phyloP scores from a whole-genome alignment of 768 basidiomycete genomes.

The Pleurotus eryngii region DNA sequence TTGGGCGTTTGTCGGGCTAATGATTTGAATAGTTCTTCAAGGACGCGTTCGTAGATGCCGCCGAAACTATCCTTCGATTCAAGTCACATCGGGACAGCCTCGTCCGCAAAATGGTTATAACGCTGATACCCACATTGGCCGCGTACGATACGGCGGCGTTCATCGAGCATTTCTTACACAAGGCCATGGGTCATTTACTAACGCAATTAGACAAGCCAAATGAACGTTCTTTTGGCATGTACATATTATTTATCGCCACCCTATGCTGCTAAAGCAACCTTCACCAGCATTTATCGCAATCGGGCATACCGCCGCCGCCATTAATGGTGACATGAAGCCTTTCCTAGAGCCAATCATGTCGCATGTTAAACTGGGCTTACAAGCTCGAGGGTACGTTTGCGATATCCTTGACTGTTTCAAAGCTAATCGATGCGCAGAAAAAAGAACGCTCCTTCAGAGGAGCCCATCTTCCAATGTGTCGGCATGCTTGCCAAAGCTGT shows the following conservation, averaged over 20 bases:
- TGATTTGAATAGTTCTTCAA: constrained; percentile 69
- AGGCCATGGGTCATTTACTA: constrained; percentile 89
- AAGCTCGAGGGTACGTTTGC: constrained; percentile 70
- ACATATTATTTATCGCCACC: not conserved
- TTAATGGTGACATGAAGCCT: constrained; percentile 92
- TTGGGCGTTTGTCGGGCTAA: not conserved
- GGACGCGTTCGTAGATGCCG: constrained; percentile 80
- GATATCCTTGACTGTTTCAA: not conserved
- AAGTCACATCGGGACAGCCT: constrained; percentile 82
- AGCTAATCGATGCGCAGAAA: constrained; percentile 36
- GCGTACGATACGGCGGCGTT: constrained; percentile 94
- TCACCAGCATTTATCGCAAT: constrained; percentile 88
- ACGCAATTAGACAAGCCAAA: constrained; percentile 84
- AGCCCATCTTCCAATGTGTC: constrained; percentile 96
- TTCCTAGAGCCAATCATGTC: constrained; percentile 91
- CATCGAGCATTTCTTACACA: constrained; percentile 85
- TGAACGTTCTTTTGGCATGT: constrained; percentile 83
- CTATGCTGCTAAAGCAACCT: constrained; percentile 11
- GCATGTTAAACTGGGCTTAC: constrained; percentile 86
- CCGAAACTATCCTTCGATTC: constrained; percentile 88
- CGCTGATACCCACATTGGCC: constrained; percentile 91
- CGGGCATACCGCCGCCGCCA: constrained; percentile 89
- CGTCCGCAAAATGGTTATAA: constrained; percentile 92
- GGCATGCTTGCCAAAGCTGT: constrained; percentile 95
- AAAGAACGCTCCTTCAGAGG: constrained; percentile 91